Evolutionary conservation across 495 filamentous ascomycete species (phyloP).

Genomic region (Penicillium fimorum): DNA sequence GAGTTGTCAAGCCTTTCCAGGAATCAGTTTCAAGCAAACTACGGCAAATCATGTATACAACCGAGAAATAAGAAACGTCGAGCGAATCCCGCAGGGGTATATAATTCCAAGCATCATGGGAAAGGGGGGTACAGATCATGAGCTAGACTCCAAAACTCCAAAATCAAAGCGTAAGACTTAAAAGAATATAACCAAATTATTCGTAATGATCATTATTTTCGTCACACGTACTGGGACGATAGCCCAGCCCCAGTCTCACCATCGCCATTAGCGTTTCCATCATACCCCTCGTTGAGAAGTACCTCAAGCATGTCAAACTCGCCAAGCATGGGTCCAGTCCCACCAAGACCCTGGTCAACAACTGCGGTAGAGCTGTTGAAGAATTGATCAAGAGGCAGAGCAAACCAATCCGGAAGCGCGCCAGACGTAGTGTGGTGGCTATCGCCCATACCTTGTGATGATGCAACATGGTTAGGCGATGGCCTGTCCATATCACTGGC

Average conservation of each 20-base stretch:
- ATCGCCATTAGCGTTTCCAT: conserved; percentile 32
- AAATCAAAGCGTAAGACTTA: background rate
- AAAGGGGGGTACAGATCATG: background rate
- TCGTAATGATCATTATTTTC: conserved; percentile 5
- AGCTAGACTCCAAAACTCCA: background rate
- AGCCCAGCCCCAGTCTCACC: conserved; percentile 24
- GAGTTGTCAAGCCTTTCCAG: background rate
- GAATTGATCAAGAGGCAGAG: conserved; percentile 51
- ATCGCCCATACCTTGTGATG: conserved; percentile 35
- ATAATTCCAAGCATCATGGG: conserved; percentile 14
- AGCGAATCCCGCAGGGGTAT: conserved; percentile 26
- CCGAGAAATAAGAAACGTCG: conserved; percentile 15
- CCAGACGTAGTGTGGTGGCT: conserved; percentile 29
- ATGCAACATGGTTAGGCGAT: conserved; percentile 26
- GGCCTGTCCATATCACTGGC: conserved; percentile 32
- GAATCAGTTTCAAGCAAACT: conserved; percentile 21
- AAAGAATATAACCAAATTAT: background rate
- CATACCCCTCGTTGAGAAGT: conserved; percentile 47
- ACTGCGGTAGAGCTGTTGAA: conserved; percentile 48
- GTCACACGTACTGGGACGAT: conserved; percentile 23
- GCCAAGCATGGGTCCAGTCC: conserved; percentile 48
- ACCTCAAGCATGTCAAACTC: conserved; percentile 52
- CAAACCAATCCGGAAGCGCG: conserved; percentile 47
- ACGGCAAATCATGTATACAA: background rate
- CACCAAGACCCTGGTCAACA: conserved; percentile 50